Evolutionary conservation across 768 basidiomycete species (phyloP).

Genomic region (Tephrocybe sp.): DNA sequence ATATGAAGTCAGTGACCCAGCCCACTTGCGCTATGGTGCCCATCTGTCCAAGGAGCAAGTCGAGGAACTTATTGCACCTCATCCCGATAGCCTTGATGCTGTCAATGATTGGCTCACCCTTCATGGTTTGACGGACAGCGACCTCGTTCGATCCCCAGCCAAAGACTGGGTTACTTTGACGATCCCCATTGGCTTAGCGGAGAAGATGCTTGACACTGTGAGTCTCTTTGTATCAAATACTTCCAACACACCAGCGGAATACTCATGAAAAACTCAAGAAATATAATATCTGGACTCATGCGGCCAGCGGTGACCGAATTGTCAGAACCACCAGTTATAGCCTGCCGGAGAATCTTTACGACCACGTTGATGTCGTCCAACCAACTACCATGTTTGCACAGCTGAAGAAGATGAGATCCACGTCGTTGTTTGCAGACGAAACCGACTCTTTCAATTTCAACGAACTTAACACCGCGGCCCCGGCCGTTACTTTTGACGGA

Average conservation of each 20-base stretch:
- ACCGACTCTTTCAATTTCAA: constrained; percentile 21
- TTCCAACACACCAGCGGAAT: constrained; percentile 20
- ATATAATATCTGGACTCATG: constrained; percentile 54
- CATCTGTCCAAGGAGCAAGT: constrained; percentile 62
- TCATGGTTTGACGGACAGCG: constrained; percentile 47
- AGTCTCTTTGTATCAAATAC: constrained; percentile 15
- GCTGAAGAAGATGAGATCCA: constrained; percentile 42
- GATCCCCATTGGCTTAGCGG: constrained; percentile 54
- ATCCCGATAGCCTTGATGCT: constrained; percentile 41
- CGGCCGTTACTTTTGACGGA: constrained; percentile 24
- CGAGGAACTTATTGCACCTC: constrained; percentile 56
- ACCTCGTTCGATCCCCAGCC: constrained; percentile 52
- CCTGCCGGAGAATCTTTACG: constrained; percentile 53
- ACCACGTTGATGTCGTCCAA: constrained; percentile 63
- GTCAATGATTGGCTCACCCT: constrained; percentile 60
- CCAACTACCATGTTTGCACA: constrained; percentile 71
- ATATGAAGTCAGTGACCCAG: constrained; percentile 52
- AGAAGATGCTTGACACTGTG: constrained; percentile 67
- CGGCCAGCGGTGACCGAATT: constrained; percentile 43
- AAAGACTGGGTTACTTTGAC: constrained; percentile 63
- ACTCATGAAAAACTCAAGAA: constrained; percentile 30
- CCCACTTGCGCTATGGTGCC: constrained; percentile 47
- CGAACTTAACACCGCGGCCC: constrained; percentile 7
- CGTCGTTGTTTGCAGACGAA: constrained; percentile 29
- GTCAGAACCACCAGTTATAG: constrained; percentile 66